Evolutionary conservation across 2,329 filamentous ascomycete species (phyloP).

Genomic region (Cordyceps tenuipes): DNA sequence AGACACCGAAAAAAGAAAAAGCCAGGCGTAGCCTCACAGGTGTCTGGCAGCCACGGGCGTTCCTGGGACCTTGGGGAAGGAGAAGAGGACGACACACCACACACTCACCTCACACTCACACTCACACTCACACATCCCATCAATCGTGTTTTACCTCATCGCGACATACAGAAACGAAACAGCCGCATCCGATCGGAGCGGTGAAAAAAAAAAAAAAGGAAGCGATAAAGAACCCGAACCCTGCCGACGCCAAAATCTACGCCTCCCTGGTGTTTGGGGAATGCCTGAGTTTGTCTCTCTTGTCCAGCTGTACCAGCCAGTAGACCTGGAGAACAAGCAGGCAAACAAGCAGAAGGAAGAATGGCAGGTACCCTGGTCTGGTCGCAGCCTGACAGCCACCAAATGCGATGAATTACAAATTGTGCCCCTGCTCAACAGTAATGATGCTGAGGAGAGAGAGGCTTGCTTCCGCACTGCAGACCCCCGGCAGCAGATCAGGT

Average conservation of each 20-base stretch:
- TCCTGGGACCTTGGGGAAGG: conserved; percentile 6
- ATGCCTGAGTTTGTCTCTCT: background rate
- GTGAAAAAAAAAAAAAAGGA: conserved; percentile 6
- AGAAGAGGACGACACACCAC: background rate
- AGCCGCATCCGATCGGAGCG: conserved; percentile 6
- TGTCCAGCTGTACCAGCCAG: background rate
- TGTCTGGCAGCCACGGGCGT: background rate
- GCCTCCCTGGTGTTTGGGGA: background rate
- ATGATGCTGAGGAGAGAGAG: background rate
- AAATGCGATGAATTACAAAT: background rate
- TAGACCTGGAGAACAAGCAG: background rate
- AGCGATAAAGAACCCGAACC: background rate
- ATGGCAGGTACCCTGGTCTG: no score
- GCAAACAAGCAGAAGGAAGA: no score
- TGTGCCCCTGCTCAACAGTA: background rate
- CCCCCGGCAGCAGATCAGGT: background rate
- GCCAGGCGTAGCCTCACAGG: background rate
- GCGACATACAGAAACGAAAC: conserved; percentile 11
- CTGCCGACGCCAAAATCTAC: background rate
- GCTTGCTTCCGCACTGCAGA: conserved; percentile 2
- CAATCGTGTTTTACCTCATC: conserved; percentile 12
- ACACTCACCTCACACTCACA: no score
- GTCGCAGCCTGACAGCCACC: background rate
- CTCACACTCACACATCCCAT: background rate
- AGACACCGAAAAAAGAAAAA: background rate